Base-by-base conservation (phyloP, 768 basidiomycete species). In the Cubamyces sp. region DNA sequence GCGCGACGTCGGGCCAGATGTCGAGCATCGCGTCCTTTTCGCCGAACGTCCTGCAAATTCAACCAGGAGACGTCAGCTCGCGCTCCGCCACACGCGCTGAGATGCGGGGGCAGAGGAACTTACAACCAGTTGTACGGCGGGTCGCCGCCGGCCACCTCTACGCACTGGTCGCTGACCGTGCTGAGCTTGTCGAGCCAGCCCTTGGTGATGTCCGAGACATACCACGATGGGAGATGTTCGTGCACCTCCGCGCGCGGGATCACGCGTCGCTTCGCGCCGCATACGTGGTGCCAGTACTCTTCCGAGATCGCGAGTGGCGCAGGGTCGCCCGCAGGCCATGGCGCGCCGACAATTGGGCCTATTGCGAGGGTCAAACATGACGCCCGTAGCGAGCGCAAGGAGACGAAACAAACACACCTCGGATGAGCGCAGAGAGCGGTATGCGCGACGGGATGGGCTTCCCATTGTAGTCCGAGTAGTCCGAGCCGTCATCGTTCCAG, bases 361-460 rank as follows among this genome's bases (percentile, higher is more conserved):
- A 61, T 70, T 18, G 25, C 21, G n/a, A 26, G 12, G 6, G 16
- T 41, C 11, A 50, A 28, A 15, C 19, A 16, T n/a, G 34, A 25
- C 7, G 21, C 14, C 25, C 19, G n/a, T 25, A 23, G 41, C 1
- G 21, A 41, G 39, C 34, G 30, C 23, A n/a, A 18, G 15, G 14
- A 12, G 14, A 14, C 9, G 23, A 56, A n/a, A 19, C 18, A 18
- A 16, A 69, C 76, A 45, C 41, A 54, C 82, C 81, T 76, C 56
- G 74, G 25, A 87, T 71, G 64, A 87, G 74, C 0, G 81, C 80
- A 0, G 83, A 82, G 19, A 87, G 67, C 3, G 87, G 87, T 37
- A 86, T 80, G 0, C 78, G 80, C 1, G 83, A 77, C 19, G 85
- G 83, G 56, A 84, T 82, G 3, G 70, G 64, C 51, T 79, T 82